phyloP scores from a whole-genome alignment of 2,329 filamentous ascomycete genomes.

The Aspergillus sp. region DNA sequence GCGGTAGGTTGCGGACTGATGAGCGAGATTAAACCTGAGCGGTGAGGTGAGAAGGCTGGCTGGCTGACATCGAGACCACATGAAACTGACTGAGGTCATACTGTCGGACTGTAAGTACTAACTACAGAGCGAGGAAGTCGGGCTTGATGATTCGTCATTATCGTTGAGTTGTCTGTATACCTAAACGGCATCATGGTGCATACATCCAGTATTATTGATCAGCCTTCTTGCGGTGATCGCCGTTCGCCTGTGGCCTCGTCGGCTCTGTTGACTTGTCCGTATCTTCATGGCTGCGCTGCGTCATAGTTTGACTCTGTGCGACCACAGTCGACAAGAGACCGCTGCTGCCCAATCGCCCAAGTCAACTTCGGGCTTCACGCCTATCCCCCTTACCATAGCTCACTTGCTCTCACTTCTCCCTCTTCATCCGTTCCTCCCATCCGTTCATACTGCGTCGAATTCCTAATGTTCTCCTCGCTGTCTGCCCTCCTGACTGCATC shows the following conservation, averaged over 20 bases:
- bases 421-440: conserved; percentile 42
- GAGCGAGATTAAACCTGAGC: neutral
- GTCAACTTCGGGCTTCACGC: neutral
- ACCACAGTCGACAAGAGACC: neutral
- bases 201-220: neutral
- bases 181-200: neutral
- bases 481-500: conserved; percentile 25
- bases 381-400: neutral
- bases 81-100: neutral
- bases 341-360: neutral
- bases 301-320: neutral
- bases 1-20: neutral
- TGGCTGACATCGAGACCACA: neutral
- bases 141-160: neutral
- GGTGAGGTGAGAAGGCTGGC: neutral
- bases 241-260: neutral
- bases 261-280: neutral
- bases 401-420: conserved; percentile 27
- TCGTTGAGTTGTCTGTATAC: neutral
- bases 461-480: conserved; percentile 40
- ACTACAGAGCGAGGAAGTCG: neutral
- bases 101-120: neutral
- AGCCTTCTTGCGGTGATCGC: neutral
- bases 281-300: neutral
- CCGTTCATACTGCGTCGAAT: conserved; percentile 45